Evolutionary conservation across 257 asterid species (phyloP), one percentile per base, ranked within the genome.

Genomic region (Paraleonurus japonicus): DNA sequence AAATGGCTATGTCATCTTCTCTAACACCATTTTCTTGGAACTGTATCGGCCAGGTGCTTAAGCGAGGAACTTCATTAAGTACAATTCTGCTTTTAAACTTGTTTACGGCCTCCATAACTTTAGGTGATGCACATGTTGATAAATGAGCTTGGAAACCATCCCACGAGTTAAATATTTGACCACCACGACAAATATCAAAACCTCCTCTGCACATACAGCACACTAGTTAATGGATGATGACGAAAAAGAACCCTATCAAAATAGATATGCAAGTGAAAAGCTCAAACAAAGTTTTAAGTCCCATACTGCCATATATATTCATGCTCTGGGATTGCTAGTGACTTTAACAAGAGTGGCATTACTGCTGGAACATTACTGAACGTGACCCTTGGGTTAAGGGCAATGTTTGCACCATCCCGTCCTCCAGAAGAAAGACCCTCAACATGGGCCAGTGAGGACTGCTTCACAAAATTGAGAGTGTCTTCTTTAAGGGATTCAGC

Each of bases 91-190:
- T 83, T 50, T 82, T 79, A 77, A 92, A 88, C 72, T 83, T 89
- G 78, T 78, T 81, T 63, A 76, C 90, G 5, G 86, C 81, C 48
- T 88, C 89, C 51, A 75, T 53, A 53, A 90, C 98, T 62, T 80
- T 88, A 27, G 86, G 85, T 61, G 98, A 92, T 70, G 95, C 96
- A 60, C 82, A 75, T 67, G 88, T 78, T 35, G 98, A 92, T 53
- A 85, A 64, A 88, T 92, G 96, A 73, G 96, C 98, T 85, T 92
- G 98, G 65, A 92, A 75, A 61, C 96, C 98, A 70, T 92, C 94
- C 82, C 85, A 79, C 15, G 73, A 60, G 33, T 80, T 83, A 69
- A 81, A 61, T 72, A 55, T 45, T 80, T 81, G 81, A 73, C 86
- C 89, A 81, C 83, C 73, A 76, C 80, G 86, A 72, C 59, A 81